These are phyloP conservation scores for Peronospora farinosa DNA, from an alignment of 352 stramenopile genomes.

Conservation along the genomic window DNA sequence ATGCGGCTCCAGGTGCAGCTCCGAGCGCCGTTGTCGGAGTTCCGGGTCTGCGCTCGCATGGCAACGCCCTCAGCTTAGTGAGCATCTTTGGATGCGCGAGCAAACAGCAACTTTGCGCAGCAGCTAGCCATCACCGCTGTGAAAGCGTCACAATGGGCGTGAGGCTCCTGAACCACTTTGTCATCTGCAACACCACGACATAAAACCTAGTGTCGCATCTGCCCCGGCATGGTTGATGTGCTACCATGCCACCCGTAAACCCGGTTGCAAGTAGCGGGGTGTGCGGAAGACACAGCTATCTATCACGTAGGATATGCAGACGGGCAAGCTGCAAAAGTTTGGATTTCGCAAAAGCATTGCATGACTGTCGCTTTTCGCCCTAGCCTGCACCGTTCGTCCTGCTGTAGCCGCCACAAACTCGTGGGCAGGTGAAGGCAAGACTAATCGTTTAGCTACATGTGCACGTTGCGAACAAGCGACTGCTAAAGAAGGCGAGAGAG, in stretches of 20 bases:
- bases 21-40: neutral
- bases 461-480: slow-evolving; percentile 23
- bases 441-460: slow-evolving; percentile 19
- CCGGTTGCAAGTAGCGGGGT: neutral
- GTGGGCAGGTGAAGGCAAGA: slow-evolving; percentile 6
- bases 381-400: neutral
- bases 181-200: neutral
- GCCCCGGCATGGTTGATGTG: neutral
- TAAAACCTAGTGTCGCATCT: neutral
- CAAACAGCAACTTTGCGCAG: neutral
- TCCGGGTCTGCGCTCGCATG: neutral
- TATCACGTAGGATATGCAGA: neutral
- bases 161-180: neutral
- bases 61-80: neutral
- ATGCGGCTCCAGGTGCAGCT: slow-evolving; percentile 1
- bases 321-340: neutral
- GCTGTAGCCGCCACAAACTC: slow-evolving; percentile 13
- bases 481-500: slow-evolving; percentile 18
- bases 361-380: slow-evolving; percentile 1
- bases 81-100: neutral
- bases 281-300: neutral
- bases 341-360: slow-evolving; percentile 3
- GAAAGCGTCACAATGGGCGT: neutral
- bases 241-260: neutral
- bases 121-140: neutral